Conservation (phyloP, 106 monocot species). For the Acanthochlamys bracteata region DNA sequence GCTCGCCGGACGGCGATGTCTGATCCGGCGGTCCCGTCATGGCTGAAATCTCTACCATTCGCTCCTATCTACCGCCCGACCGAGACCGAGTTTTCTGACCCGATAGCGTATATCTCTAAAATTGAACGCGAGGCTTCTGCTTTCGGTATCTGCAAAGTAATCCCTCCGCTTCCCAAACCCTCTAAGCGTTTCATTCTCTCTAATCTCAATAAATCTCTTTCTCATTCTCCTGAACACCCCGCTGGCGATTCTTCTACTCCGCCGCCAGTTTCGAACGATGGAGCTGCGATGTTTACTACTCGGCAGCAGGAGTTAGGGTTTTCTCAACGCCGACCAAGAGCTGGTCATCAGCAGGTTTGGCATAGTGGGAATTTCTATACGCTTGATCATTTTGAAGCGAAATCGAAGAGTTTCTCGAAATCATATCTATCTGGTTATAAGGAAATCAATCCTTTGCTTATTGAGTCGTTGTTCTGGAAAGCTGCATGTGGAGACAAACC, state of each 20-base stretch:
- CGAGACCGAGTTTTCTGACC: constrained; percentile 93
- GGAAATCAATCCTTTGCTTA: constrained; percentile 38
- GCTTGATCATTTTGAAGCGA: constrained; percentile 86
- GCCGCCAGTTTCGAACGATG: background rate
- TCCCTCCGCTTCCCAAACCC: constrained; percentile 74
- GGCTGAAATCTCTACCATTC: constrained; percentile 71
- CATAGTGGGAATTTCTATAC: constrained; percentile 87
- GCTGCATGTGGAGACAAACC: constrained; percentile 57
- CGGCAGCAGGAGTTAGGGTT: constrained; percentile 82
- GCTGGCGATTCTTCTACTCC: background rate
- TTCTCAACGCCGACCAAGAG: constrained; percentile 8
- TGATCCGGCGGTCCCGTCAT: constrained; percentile 38
- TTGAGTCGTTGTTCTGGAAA: constrained; percentile 89
- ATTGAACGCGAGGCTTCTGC: constrained; percentile 73
- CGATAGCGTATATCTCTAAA: constrained; percentile 86
- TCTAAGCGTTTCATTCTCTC: constrained; percentile 60
- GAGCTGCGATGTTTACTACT: constrained; percentile 52
- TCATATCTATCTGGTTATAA: constrained; percentile 35
- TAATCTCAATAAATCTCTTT: constrained; percentile 61
- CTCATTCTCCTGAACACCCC: constrained; percentile 26
- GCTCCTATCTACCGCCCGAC: constrained; percentile 89
- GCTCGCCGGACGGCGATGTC: constrained; percentile 18
- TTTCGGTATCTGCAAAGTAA: constrained; percentile 97
- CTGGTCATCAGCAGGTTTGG: constrained; percentile 77
- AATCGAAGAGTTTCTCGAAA: constrained; percentile 53